Conservation (phyloP, 495 filamentous ascomycete genomes). For the Rhizodiscina lignyota region DNA sequence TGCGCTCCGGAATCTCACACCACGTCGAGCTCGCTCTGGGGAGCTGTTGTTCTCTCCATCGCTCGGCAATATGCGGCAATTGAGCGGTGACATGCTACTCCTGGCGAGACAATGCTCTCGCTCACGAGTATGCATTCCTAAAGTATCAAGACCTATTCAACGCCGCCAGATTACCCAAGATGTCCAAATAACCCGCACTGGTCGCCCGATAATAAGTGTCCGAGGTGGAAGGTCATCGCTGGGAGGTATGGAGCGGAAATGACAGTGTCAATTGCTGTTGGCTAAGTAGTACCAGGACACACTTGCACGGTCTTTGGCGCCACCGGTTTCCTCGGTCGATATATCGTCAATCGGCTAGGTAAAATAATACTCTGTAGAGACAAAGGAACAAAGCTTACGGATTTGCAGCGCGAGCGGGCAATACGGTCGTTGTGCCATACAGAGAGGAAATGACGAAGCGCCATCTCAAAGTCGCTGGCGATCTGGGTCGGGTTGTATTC, state of each 20-base stretch:
- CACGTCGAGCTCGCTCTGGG: too few relatives aligned
- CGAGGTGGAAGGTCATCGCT: slow-evolving; percentile 44
- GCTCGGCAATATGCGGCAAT: too few relatives aligned
- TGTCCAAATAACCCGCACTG: slow-evolving; percentile 24
- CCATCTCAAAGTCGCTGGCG: slow-evolving; percentile 86
- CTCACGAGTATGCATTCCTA: too few relatives aligned
- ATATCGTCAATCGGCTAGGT: slow-evolving; percentile 95
- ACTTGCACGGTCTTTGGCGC: slow-evolving; percentile 97
- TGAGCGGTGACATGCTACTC: too few relatives aligned
- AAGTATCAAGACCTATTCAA: too few relatives aligned
- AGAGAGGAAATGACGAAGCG: slow-evolving; percentile 96
- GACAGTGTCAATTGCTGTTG: too few relatives aligned
- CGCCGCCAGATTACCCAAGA: slow-evolving; percentile 12
- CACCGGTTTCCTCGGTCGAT: slow-evolving; percentile 87
- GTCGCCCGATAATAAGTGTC: slow-evolving; percentile 25
- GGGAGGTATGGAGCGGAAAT: slow-evolving; percentile 43
- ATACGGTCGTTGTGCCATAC: slow-evolving; percentile 83
- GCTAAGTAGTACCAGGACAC: slow-evolving; percentile 67
- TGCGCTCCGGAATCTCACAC: too few relatives aligned
- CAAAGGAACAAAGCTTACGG: too few relatives aligned
- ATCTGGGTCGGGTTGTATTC: slow-evolving; percentile 78
- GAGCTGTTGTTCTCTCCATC: too few relatives aligned
- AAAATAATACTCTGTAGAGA: too few relatives aligned
- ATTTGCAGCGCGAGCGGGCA: slow-evolving; percentile 82
- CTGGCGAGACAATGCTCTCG: too few relatives aligned